phyloP scores from a whole-genome alignment of 768 basidiomycete species.

The Xerocomus brunneocitrinus region DNA sequence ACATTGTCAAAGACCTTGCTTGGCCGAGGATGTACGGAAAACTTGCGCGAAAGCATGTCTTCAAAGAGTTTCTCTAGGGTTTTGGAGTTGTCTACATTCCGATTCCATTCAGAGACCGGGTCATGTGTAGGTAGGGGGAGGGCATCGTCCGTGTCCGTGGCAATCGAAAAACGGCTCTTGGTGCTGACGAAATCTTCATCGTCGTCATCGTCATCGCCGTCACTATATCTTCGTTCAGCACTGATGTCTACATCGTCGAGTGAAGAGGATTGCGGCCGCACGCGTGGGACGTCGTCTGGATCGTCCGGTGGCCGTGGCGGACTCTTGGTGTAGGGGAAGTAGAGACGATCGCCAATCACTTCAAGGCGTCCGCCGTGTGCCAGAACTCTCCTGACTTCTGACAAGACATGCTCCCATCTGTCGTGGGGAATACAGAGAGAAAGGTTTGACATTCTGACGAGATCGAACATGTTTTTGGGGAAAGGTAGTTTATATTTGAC shows the following conservation, averaged over 20 bases:
- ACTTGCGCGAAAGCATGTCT: conserved; percentile 52
- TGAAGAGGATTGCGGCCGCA: conserved; percentile 11
- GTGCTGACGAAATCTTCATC: conserved; percentile 31
- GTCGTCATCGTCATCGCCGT: conserved; percentile 6
- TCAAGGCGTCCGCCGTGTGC: conserved; percentile 61
- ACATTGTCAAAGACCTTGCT: conserved; percentile 44
- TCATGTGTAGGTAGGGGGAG: conserved; percentile 21
- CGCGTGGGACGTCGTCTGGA: neutral
- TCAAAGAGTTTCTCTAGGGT: conserved; percentile 56
- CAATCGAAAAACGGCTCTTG: conserved; percentile 26
- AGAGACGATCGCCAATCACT: conserved; percentile 66
- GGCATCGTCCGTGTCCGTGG: conserved; percentile 17
- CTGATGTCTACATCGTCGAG: conserved; percentile 22
- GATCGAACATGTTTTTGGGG: conserved; percentile 57
- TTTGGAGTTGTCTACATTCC: conserved; percentile 35
- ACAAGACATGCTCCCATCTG: conserved; percentile 55
- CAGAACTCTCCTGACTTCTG: conserved; percentile 61
- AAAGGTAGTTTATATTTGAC: conserved; percentile 59
- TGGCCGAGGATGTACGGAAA: conserved; percentile 49
- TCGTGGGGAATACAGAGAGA: conserved; percentile 55
- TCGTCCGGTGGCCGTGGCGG: conserved; percentile 14
- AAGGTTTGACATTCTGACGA: conserved; percentile 70
- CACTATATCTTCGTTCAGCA: conserved; percentile 6
- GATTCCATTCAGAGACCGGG: conserved; percentile 37
- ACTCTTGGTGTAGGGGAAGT: conserved; percentile 53